Base-by-base conservation (phyloP, 306 rosid species). In the Malus sylvestris region DNA sequence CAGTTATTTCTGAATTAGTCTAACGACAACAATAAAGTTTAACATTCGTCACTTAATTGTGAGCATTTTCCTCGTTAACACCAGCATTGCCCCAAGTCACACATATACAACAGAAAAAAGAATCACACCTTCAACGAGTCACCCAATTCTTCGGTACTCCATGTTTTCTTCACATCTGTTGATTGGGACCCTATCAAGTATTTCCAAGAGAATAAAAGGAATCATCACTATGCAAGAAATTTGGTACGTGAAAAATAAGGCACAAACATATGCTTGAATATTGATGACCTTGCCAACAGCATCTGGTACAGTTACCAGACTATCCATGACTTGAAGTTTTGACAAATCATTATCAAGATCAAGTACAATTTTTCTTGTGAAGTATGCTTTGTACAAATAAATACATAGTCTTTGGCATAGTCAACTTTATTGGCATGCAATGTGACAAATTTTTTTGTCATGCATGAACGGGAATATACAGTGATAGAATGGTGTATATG, bases 121-220 rank as follows among this genome's bases (percentile, higher is more conserved):
- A 32, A 45, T 11, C 75, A 71, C 81, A 93, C 98, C 98, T 93
- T 88, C 76, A 88, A 49, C 32, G 95, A 88, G 75, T 74, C 81
- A 42, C 77, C 83, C 69, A 89, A 44, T 79, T 89, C 90, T 49
- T 73, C 30, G 20, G 77, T 81, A 75, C 69, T 79, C 91, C 64
- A 55, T 12, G 91, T 78, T 51, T 79, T 83, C 44, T 78, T 76
- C 80, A 13, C 6, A 46, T 77, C 61, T 19, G 52, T 70, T 70
- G 74, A 79, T 32, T 74, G 73, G 74, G 85, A 67, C n/a, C 81
- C 96, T 83, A 30, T 6, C 3, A 61, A 42, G 20, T 29, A 8
- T 38, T 22, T 66, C 38, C 66, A 74, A 45, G 58, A 55, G 45
- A 64, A 32, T 4, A 70, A 52, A 74, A 52, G 52, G 8, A 49